Evolutionary conservation across 768 basidiomycete species (phyloP).

Genomic region (Pisolithus microcarpus): DNA sequence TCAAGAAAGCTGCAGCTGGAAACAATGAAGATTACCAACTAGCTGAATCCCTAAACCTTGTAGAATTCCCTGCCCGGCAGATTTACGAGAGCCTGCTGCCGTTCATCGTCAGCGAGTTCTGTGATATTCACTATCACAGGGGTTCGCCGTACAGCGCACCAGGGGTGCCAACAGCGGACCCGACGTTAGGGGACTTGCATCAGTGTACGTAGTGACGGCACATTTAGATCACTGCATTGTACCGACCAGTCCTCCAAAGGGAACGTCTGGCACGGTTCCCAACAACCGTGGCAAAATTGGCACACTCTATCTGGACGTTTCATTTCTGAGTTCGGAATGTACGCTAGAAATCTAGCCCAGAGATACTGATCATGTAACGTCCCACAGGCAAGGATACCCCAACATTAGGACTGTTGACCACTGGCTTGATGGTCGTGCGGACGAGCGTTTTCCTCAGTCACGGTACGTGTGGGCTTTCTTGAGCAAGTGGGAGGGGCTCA

Average conservation of each 20-base stretch:
- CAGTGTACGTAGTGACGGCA: slow-evolving; percentile 52
- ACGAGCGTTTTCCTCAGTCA: slow-evolving; percentile 85
- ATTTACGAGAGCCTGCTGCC: slow-evolving; percentile 89
- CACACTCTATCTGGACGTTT: slow-evolving; percentile 85
- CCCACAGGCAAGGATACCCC: slow-evolving; percentile 75
- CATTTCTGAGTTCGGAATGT: slow-evolving; percentile 95
- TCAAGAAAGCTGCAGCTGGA: slow-evolving; percentile 43
- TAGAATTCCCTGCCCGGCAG: slow-evolving; percentile 86
- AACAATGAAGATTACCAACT: slow-evolving; percentile 90
- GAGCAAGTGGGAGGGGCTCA: background rate
- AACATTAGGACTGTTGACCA: slow-evolving; percentile 83
- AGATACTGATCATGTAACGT: slow-evolving; percentile 3
- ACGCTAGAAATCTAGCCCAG: slow-evolving; percentile 2
- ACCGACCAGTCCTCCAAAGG: slow-evolving; percentile 32
- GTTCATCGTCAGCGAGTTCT: slow-evolving; percentile 54
- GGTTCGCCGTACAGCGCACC: slow-evolving; percentile 73
- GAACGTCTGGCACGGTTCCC: slow-evolving; percentile 94
- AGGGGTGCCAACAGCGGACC: slow-evolving; percentile 40
- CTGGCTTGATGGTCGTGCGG: slow-evolving; percentile 71
- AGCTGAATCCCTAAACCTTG: slow-evolving; percentile 70
- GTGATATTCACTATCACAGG: slow-evolving; percentile 74
- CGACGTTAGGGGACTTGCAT: slow-evolving; percentile 80
- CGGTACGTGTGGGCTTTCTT: slow-evolving; percentile 35
- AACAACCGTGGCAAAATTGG: slow-evolving; percentile 94
- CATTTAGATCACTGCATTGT: background rate